Evolutionary conservation across 1,284 basidiomycete genomes (phyloP).

Genomic region (Pterula multifida): DNA sequence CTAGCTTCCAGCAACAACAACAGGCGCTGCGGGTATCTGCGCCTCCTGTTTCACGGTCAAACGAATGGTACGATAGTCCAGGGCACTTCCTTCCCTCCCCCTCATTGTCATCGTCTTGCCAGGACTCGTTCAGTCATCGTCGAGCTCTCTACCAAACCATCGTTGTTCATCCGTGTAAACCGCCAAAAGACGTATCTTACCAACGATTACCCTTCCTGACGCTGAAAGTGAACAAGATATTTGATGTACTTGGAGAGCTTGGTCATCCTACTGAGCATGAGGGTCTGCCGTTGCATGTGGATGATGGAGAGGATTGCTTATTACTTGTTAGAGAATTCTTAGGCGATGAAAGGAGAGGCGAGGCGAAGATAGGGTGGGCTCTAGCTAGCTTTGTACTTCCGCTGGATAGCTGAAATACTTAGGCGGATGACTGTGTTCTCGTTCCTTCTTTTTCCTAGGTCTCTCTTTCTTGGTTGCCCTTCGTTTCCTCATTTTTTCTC

Average conservation of each 20-base stretch:
- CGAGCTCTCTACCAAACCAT: constrained; percentile 46
- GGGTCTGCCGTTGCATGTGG: constrained; percentile 61
- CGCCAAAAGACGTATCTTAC: constrained; percentile 52
- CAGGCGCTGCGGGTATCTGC: neutral
- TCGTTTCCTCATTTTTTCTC: too few relatives aligned
- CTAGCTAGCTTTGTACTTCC: constrained; percentile 70
- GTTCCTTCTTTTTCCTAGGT: neutral
- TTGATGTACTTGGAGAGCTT: constrained; percentile 58
- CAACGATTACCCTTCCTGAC: constrained; percentile 63
- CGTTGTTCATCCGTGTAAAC: constrained; percentile 54
- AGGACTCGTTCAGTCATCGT: constrained; percentile 30
- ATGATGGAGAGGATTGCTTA: constrained; percentile 72
- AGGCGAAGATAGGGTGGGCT: constrained; percentile 59
- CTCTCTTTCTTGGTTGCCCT: neutral
- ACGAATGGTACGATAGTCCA: too few relatives aligned
- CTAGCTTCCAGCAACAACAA: neutral
- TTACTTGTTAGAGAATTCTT: constrained; percentile 37
- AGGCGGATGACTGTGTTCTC: neutral
- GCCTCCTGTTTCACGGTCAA: neutral
- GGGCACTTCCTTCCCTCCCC: too few relatives aligned
- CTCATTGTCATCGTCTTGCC: too few relatives aligned
- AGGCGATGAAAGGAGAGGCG: constrained; percentile 35
- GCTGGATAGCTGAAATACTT: neutral
- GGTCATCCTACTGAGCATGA: constrained; percentile 63
- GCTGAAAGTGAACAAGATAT: constrained; percentile 44